Conservation (phyloP, 768 basidiomycete species). For the Lentinula sp. region DNA sequence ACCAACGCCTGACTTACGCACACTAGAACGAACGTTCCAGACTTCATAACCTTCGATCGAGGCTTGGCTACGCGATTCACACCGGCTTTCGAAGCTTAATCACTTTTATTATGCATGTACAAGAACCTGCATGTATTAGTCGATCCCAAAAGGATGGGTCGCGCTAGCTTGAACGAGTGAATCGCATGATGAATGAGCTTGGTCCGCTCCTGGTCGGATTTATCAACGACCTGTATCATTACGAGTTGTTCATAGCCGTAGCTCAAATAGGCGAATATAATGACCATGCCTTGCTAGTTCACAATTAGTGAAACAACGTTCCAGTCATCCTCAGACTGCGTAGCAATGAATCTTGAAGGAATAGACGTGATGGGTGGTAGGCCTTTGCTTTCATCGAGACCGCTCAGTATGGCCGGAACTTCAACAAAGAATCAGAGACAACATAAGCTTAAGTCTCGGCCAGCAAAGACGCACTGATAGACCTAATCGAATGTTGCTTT, state of each 20-base stretch:
- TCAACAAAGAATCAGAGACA: background rate
- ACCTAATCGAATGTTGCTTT: background rate
- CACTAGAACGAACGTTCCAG: background rate
- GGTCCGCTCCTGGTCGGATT: background rate
- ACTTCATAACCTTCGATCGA: background rate
- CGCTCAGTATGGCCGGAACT: background rate
- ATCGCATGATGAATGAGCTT: no score
- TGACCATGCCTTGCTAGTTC: background rate
- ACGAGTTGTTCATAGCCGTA: background rate
- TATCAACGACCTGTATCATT: no score
- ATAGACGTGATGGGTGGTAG: conserved; percentile 35
- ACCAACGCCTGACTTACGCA: background rate
- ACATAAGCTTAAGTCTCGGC: no score
- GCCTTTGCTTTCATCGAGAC: background rate
- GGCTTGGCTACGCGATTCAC: background rate
- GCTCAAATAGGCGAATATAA: background rate
- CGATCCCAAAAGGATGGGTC: no score
- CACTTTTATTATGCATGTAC: no score
- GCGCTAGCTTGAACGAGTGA: no score
- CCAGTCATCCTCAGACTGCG: conserved; percentile 38
- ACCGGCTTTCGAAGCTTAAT: no score
- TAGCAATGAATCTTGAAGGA: conserved; percentile 47
- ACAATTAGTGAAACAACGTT: conserved; percentile 50
- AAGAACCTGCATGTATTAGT: no score
- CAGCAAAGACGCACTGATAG: background rate